Evolutionary conservation across 352 stramenopile genomes (phyloP), one percentile per base, ranked within the genome.

Genomic region (Aphanomyces invadans): DNA sequence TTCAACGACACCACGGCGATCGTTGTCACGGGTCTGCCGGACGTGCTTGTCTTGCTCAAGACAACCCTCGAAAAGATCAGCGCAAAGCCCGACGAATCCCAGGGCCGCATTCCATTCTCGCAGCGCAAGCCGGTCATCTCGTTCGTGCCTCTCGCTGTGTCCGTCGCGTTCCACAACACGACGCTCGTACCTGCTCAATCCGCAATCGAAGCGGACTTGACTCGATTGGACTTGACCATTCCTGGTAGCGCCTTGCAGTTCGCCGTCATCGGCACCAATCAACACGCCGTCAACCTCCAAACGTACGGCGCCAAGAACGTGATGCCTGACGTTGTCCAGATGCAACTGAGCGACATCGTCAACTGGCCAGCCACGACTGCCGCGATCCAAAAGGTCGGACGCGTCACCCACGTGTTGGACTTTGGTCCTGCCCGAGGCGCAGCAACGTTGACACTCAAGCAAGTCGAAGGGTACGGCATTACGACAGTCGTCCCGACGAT

Each of bases 61-160:
- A 54, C 80, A 61, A 62, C 73, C 23, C 72, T 95, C 4, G 73
- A 77, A 28, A 68, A 70, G 0, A 65, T 78, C 44, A 75, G 89
- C 31, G 83, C 83, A 11, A 74, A 75, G 45, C 31, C 71, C 1
- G 79, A 83, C 26, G 77, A 83, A 9, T 77, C 80, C 44, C 85
- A 95, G 71, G 88, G 75, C 28, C 81, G 87, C 15, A 74, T 88
- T 25, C 84, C 86, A n/a, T 78, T 87, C 70, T 95, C 87, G 44
- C 74, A 88, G 65, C 79, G 87, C 63, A 92, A 93, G 73, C 83
- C 84, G 11, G 70, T 71, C 4, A 84, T 82, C 0, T 74, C 69
- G n/a, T 64, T 87, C 11, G 71, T 61, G 9, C 91, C 89, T 49
- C 26, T 95, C 26, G 48, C 62, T 3, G 70, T 94, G 1, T 89